Conservation (phyloP, 331 rosid genomes). For the Quercus phellos region DNA sequence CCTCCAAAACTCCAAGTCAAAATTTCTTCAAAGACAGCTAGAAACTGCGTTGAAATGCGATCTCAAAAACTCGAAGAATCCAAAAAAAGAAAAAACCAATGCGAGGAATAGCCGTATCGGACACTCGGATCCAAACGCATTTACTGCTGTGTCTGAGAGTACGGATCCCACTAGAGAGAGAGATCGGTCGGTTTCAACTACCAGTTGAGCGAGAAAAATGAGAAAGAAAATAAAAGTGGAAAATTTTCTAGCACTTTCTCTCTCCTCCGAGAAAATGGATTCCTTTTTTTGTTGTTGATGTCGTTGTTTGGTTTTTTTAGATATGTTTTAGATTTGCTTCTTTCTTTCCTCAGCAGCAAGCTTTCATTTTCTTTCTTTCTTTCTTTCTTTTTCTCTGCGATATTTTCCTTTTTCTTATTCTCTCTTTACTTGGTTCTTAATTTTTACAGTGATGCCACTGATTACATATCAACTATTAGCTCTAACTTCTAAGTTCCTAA, state of each 20-base stretch:
- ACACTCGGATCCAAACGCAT: conserved; percentile 59
- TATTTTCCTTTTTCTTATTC: not conserved
- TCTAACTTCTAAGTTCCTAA: no score
- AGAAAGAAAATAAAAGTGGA: no score
- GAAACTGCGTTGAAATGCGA: conserved; percentile 13
- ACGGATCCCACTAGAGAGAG: conserved; percentile 42
- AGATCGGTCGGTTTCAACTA: conserved; percentile 34
- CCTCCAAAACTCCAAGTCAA: not conserved
- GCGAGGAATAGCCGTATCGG: conserved; percentile 34
- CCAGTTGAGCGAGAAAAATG: not conserved
- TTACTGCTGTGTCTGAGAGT: conserved; percentile 30
- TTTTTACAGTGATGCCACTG: conserved; percentile 24
- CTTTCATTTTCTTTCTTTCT: conserved; percentile 10
- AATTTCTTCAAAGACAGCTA: conserved; percentile 7
- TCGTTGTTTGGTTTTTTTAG: not conserved
- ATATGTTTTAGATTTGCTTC: conserved; percentile 21
- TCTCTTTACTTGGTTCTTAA: not conserved
- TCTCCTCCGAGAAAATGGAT: not conserved
- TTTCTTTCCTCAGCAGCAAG: conserved; percentile 31
- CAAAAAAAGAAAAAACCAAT: conserved; percentile 17
- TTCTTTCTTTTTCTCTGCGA: not conserved
- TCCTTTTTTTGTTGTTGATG: conserved; percentile 9
- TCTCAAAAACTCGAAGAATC: conserved; percentile 22
- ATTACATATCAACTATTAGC: not conserved
- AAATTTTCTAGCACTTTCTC: conserved; percentile 25